Evolutionary conservation across 495 filamentous ascomycete genomes (phyloP).

Genomic region (Penicillium parvum): DNA sequence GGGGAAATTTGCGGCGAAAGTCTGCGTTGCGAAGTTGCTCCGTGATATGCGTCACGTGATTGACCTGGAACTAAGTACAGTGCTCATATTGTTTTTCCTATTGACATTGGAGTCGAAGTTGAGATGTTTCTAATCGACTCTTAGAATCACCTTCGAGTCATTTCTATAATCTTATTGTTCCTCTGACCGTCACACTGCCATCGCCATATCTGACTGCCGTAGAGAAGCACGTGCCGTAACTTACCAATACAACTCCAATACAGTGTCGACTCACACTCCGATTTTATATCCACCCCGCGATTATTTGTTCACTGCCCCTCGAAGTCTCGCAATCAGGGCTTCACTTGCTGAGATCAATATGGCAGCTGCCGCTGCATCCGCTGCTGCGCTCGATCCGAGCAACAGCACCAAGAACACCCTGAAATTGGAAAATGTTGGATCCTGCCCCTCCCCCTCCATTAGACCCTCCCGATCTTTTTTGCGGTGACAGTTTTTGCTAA

Average conservation of each 20-base stretch:
- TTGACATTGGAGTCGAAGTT: too few species aligned
- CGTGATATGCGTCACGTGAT: constrained; percentile 26
- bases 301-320: constrained; percentile 23
- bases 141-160: too few species aligned
- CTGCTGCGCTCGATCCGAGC: constrained; percentile 55
- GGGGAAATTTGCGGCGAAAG: constrained; percentile 27
- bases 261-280: constrained; percentile 17
- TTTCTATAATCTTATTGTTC: neutral
- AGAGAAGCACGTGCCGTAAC: constrained; percentile 2
- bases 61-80: neutral
- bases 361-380: constrained; percentile 51
- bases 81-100: neutral
- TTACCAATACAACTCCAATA: constrained; percentile 17
- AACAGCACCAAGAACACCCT: constrained; percentile 62
- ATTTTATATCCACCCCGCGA: constrained; percentile 34
- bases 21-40: constrained; percentile 26
- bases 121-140: too few species aligned
- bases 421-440: constrained; percentile 68
- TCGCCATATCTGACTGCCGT: neutral
- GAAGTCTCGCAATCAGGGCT: constrained; percentile 26
- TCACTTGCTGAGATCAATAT: constrained; percentile 33
- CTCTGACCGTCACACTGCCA: neutral
- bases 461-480: constrained; percentile 12
- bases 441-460: constrained; percentile 28
- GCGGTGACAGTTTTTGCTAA: constrained; percentile 15